phyloP scores from a whole-genome alignment of 208 protist genomes.

The Polymyxa betae region DNA sequence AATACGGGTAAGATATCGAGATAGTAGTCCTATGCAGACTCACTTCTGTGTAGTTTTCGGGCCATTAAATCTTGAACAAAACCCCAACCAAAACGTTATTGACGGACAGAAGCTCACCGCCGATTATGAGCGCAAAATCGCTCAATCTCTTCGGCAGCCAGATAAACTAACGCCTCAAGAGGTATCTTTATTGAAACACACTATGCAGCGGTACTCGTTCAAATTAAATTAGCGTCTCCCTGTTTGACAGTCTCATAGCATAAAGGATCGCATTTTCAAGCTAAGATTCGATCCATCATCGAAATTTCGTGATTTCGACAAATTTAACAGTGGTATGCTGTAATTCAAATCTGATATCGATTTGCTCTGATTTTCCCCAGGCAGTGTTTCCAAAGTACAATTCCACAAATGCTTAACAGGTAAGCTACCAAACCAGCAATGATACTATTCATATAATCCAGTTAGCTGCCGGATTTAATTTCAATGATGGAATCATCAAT shows the following conservation, averaged over 20 bases:
- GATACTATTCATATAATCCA: background rate
- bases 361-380: background rate
- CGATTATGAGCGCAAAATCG: background rate
- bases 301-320: constrained; percentile 24
- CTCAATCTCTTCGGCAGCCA: background rate
- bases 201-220: background rate
- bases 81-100: background rate
- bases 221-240: background rate
- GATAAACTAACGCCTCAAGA: background rate
- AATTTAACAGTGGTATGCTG: constrained; percentile 17
- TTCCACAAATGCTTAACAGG: constrained; percentile 42
- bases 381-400: background rate
- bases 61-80: background rate
- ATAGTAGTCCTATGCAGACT: background rate
- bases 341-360: background rate
- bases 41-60: constrained; percentile 6
- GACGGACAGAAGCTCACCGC: background rate
- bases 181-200: background rate
- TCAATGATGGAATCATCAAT: background rate
- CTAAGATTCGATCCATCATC: background rate
- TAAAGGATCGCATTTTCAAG: background rate
- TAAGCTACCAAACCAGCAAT: background rate
- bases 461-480: constrained; percentile 17
- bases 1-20: background rate
- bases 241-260: background rate